Percentiles rank a stretch among this genome's conserved stretches.
Conservation (phyloP, 202 grass and related monocot genomes). For the Saccharum hybrid region DNA sequence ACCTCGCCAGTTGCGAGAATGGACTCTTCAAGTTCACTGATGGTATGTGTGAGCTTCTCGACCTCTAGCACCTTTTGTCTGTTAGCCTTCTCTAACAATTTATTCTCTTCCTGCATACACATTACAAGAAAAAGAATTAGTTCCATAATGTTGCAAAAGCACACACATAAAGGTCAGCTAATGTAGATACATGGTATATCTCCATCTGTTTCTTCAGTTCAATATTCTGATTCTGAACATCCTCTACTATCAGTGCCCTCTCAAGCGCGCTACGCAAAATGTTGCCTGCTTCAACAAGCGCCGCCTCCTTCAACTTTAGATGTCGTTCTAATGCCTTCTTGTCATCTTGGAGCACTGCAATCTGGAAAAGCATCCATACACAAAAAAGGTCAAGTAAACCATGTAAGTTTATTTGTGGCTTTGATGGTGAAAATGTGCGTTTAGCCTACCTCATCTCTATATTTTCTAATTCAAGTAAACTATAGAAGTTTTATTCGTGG, state of each 20-base stretch:
- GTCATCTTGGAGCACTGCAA: constrained; percentile 82
- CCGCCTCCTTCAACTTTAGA: constrained; percentile 77
- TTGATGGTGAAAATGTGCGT: neutral
- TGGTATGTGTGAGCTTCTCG: constrained; percentile 79
- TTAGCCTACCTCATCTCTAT: constrained; percentile 65
- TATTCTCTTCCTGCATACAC: constrained; percentile 80
- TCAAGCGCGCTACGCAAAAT: constrained; percentile 77
- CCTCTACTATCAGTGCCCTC: constrained; percentile 85
- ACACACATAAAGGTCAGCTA: neutral
- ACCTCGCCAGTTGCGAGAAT: constrained; percentile 60
- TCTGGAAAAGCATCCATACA: constrained; percentile 45
- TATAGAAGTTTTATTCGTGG: neutral
- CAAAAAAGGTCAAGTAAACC: constrained; percentile 9
- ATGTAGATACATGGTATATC: constrained; percentile 70
- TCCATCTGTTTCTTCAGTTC: constrained; percentile 84
- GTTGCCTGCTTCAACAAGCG: constrained; percentile 78
- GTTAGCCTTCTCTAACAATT: constrained; percentile 76
- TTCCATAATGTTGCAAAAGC: neutral
- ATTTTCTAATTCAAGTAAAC: constrained; percentile 44
- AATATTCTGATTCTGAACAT: constrained; percentile 85
- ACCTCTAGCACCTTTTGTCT: constrained; percentile 79
- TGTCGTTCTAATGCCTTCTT: constrained; percentile 80
- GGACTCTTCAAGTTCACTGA: constrained; percentile 77
- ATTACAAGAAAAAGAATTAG: constrained; percentile 36
- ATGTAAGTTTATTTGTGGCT: neutral